Base-by-base conservation (phyloP, 805 yeast species). In the Yarrowia sp. region DNA sequence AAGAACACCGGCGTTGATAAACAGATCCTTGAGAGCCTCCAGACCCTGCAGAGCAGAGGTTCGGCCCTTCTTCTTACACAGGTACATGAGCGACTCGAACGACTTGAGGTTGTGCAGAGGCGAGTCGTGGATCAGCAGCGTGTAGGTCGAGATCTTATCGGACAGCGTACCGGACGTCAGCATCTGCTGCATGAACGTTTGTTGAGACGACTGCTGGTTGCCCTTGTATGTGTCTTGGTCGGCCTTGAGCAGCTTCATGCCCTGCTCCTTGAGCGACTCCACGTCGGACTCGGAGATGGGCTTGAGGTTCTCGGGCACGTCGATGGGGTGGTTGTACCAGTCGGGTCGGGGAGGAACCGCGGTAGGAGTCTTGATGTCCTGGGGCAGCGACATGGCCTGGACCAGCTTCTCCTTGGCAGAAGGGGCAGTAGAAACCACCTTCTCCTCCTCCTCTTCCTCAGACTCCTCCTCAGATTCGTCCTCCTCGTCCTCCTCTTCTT, bases 131-230 rank as follows among this genome's bases (percentile, higher is more conserved):
- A 92, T 83, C 71, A 94, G 78, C 71, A 94, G 82, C 0, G 99
- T 93, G 70, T 94, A 80, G 0, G 99, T 97, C 51, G 97, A 89
- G 62, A 94, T 88, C 76, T 94, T 91, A 86, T 94, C 99, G 68
- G 85, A 87, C 68, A 93, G 80, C 0, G 99, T 94, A 88, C 99
- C 99, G 67, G 84, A 87, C 6, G 91, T 80, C 69, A 94, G 81
- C 67, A 94, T 87, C 74, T 93, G 96, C 1, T 93, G 82, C 79
- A 90, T 83, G 73, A 93, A 93, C 79, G 89, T 87, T 71, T 84
- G 85, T 77, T 88, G 97, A 6, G 96, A 88, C 38, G 87, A 84
- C 62, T 86, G 82, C 66, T 84, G 84, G 62, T 88, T 82, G 71
- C 86, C 86, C 65, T 83, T 80, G 72, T 88, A 93, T 0, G 78